A percentile compares a stretch with the other conserved stretches of the same genome.
Evolutionary conservation across 768 basidiomycete species (phyloP).

Genomic region (Lactarius tabidus): DNA sequence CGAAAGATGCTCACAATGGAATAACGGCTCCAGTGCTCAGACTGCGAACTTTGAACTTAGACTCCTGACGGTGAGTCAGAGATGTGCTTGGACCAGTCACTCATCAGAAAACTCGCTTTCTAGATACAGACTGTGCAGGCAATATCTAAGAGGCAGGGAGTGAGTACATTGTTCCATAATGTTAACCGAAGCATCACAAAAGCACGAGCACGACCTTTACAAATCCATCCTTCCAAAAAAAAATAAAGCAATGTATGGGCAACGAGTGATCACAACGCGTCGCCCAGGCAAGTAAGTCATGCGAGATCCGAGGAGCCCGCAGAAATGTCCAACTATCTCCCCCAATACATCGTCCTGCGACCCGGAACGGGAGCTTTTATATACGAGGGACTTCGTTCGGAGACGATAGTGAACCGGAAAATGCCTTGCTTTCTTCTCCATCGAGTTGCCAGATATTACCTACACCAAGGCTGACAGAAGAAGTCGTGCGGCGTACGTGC

Average conservation of each 20-base stretch:
- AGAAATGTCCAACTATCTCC: background rate
- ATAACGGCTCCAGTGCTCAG: too few species aligned
- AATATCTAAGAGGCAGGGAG: slow-evolving; percentile 8
- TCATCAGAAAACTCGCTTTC: background rate
- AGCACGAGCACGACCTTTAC: slow-evolving; percentile 8
- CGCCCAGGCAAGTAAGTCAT: background rate
- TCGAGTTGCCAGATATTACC: slow-evolving; percentile 71
- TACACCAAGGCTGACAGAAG: slow-evolving; percentile 33
- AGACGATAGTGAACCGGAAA: slow-evolving; percentile 14
- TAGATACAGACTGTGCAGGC: background rate
- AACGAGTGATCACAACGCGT: background rate
- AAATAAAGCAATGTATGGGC: slow-evolving; percentile 14
- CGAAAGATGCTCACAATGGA: too few species aligned
- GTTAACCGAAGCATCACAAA: slow-evolving; percentile 10
- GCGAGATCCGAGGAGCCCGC: background rate
- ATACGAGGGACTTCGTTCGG: slow-evolving; percentile 16
- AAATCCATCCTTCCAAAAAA: slow-evolving; percentile 23
- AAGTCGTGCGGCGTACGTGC: slow-evolving; percentile 19
- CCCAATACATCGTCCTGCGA: background rate
- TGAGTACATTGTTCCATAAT: slow-evolving; percentile 22
- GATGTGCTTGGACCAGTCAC: background rate
- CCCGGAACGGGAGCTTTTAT: background rate
- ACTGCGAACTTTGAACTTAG: too few species aligned
- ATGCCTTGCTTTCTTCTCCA: slow-evolving; percentile 53
- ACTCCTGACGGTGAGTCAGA: background rate